Evolutionary conservation across 2,329 filamentous ascomycete species (phyloP).

Genomic region (Aspergillus sojae): DNA sequence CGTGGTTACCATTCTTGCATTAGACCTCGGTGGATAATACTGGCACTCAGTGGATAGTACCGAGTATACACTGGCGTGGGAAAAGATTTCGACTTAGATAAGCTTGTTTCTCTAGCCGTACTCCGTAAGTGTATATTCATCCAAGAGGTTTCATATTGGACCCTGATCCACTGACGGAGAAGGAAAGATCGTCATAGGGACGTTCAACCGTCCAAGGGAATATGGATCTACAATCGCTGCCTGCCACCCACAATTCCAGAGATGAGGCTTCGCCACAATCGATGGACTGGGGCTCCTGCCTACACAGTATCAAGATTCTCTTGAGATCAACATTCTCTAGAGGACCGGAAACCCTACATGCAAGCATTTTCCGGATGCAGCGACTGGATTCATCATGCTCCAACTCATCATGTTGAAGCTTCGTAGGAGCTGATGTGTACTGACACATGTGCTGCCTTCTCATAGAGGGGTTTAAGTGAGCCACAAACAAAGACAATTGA

Average conservation of each 20-base stretch:
- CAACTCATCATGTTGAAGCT: neutral
- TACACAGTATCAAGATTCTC: neutral
- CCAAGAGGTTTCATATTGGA: constrained; percentile 8
- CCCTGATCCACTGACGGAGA: constrained; percentile 12
- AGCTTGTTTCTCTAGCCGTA: constrained; percentile 1
- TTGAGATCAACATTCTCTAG: constrained; percentile 7
- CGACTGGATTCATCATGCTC: neutral
- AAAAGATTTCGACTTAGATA: neutral
- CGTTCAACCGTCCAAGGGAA: neutral
- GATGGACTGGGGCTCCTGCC: neutral
- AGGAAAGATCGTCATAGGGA: constrained; percentile 10
- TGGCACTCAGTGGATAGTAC: neutral
- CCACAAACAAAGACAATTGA: neutral
- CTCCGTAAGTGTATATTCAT: neutral
- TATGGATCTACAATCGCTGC: constrained; percentile 1
- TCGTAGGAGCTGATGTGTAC: neutral
- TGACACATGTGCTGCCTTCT: neutral
- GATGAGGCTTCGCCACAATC: constrained; percentile 8
- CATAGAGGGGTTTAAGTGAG: neutral
- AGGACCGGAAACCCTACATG: neutral
- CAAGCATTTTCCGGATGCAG: constrained; percentile 8
- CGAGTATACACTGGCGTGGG: neutral
- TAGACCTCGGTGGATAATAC: neutral
- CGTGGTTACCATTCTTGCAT: neutral
- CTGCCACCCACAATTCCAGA: neutral